These are phyloP conservation scores for Astragalus glycyphyllos DNA, from an alignment of 306 rosid species.

Conservation along the genomic window DNA sequence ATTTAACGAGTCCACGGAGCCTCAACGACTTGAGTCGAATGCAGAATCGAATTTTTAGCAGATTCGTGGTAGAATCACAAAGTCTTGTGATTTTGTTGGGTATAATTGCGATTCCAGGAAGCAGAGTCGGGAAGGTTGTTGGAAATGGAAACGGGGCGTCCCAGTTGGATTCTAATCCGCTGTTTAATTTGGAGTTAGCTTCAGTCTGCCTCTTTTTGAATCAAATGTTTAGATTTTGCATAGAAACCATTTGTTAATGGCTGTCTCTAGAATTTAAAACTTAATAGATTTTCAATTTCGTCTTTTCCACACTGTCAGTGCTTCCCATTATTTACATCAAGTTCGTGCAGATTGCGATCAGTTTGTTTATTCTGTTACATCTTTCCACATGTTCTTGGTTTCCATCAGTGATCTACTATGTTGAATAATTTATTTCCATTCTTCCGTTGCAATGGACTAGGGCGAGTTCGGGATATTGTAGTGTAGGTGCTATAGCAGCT, in stretches of 20 bases:
- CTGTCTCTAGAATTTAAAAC: background rate
- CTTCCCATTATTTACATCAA: background rate
- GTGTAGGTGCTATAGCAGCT: slow-evolving; percentile 27
- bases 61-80: too few relatives aligned
- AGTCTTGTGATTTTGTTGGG: too few relatives aligned
- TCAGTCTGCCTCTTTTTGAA: background rate
- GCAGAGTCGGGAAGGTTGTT: too few relatives aligned
- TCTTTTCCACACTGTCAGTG: background rate
- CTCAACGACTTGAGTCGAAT: too few relatives aligned
- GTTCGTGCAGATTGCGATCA: background rate
- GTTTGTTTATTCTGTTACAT: background rate
- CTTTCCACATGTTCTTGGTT: background rate
- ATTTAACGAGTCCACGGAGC: too few relatives aligned
- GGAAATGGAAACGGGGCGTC: too few relatives aligned
- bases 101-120: too few relatives aligned
- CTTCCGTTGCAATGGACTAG: background rate
- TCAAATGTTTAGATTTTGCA: slow-evolving; percentile 26
- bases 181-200: too few relatives aligned
- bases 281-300: background rate
- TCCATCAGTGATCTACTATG: background rate
- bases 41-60: too few relatives aligned
- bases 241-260: background rate
- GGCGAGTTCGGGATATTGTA: background rate
- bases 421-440: slow-evolving; percentile 14
- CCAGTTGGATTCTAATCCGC: too few relatives aligned